phyloP scores from a whole-genome alignment of 805 yeast genomes.

The Aciculoconidium aculeatum region DNA sequence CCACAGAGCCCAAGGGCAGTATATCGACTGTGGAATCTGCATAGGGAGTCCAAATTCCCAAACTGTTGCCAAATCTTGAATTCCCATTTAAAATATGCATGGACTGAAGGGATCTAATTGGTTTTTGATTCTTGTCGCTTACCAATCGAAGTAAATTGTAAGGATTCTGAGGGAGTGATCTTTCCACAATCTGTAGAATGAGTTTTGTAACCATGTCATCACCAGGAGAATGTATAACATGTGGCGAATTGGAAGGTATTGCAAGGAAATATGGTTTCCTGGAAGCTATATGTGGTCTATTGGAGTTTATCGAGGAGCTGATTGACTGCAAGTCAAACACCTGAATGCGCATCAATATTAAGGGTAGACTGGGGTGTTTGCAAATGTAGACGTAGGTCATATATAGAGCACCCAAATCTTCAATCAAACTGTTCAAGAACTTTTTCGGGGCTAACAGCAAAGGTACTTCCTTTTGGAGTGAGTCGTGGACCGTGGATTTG shows the following conservation, averaged over 20 bases:
- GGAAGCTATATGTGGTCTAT: constrained; percentile 42
- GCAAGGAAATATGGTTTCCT: constrained; percentile 61
- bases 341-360: constrained; percentile 60
- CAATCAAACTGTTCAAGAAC: constrained; percentile 44
- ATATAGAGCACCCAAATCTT: constrained; percentile 46
- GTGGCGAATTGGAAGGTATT: constrained; percentile 62
- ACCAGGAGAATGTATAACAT: constrained; percentile 52
- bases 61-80: constrained; percentile 53
- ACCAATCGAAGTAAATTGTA: constrained; percentile 33
- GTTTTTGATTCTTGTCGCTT: constrained; percentile 32
- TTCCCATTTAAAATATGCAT: constrained; percentile 56
- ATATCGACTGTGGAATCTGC: constrained; percentile 64
- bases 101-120: constrained; percentile 43
- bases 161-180: constrained; percentile 42
- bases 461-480: constrained; percentile 22
- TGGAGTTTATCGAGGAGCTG: constrained; percentile 9
- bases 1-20: constrained; percentile 49
- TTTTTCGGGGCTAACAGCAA: constrained; percentile 44
- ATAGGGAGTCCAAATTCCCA: constrained; percentile 71
- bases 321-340: constrained; percentile 47
- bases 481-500: constrained; percentile 40
- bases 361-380: constrained; percentile 57
- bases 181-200: constrained; percentile 56
- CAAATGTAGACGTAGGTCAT: constrained; percentile 62
- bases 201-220: constrained; percentile 41